Percentiles rank a stretch among this genome's conserved stretches.
Conservation (phyloP, 768 basidiomycete species). For the Phanerochaete carnosa region DNA sequence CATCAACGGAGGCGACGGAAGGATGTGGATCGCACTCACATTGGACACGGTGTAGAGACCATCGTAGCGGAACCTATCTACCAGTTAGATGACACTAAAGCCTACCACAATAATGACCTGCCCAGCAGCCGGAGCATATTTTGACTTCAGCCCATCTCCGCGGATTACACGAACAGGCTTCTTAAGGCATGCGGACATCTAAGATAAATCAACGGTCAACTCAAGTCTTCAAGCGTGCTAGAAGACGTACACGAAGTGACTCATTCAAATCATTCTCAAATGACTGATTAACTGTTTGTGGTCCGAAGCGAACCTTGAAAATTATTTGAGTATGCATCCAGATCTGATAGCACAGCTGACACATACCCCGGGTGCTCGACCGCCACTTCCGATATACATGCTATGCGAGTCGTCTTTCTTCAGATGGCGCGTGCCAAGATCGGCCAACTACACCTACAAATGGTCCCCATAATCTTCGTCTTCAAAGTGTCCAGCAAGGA, state of each 20-base stretch:
- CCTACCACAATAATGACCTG: background rate
- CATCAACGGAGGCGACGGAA: too few species aligned
- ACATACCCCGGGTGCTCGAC: slow-evolving; percentile 8
- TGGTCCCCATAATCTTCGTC: slow-evolving; percentile 12
- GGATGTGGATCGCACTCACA: too few species aligned
- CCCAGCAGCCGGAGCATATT: slow-evolving; percentile 5
- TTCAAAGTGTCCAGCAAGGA: slow-evolving; percentile 1
- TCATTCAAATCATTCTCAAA: slow-evolving; percentile 8
- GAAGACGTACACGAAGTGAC: background rate
- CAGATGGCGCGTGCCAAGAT: background rate
- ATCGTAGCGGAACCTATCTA: background rate
- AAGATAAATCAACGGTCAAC: background rate
- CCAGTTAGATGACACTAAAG: background rate
- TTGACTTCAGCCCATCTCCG: background rate
- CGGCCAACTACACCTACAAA: background rate
- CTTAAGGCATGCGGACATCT: slow-evolving; percentile 6
- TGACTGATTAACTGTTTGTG: slow-evolving; percentile 4
- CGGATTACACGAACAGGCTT: slow-evolving; percentile 10
- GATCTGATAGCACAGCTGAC: too few species aligned
- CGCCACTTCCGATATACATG: slow-evolving; percentile 10
- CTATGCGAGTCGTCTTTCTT: background rate
- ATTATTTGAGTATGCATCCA: too few species aligned
- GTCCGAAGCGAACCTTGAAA: slow-evolving; percentile 6
- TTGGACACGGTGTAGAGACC: background rate
- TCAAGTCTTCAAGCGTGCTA: too few species aligned